Evolutionary conservation across 2,329 filamentous ascomycete genomes (phyloP), one percentile per base, ranked within the genome.

Genomic region (Colletotrichum tanaceti): DNA sequence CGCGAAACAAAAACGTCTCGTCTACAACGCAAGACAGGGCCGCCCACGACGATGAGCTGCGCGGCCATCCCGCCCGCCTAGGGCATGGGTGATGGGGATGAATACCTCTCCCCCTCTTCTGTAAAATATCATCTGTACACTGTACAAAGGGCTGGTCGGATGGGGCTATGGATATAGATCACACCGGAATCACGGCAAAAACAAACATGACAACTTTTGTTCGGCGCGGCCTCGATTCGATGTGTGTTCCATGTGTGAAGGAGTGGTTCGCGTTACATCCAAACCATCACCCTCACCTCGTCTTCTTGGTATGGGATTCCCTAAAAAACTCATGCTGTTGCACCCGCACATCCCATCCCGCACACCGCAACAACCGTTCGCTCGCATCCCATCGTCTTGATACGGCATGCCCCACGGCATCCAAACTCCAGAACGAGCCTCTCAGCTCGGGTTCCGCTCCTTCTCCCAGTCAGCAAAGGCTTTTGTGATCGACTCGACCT

Each of bases 401-500:
- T 49, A 53, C 52, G 22, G 64, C 43, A 65, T 22, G 10, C 18
- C 39, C n/a, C 41, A 10, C 22, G 11, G 2, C 20, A 39, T 49
- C 11, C 16, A 32, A 14, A 20, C 10, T 38, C 20, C 24, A 20
- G 32, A 22, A 24, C 38, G 18, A 38, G 9, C n/a, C 44, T 53
- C 38, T 53, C 44, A 69, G 5, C 47, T 58, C 50, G 81, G 78
- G 71, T 80, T 80, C 61, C 82, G 81, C 70, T 83, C 84, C 74
- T 82, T 83, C 72, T 87, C 84, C 86, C 86, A 89, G 32, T 84
- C 80, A 14, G 83, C 81, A 68, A 85, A 88, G 70, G 89, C 87
- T 49, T 84, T 82, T 73, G 86, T 86, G 72, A 90, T 83, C 58
- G 87, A 84, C 75, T 91, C 90, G 16, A 90, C 83, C 76, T 93